A percentile compares a stretch with the other conserved stretches of the same genome.
These are phyloP conservation scores for Polyporus tsugae DNA, from an alignment of 1,284 basidiomycete genomes.

Conservation along the genomic window DNA sequence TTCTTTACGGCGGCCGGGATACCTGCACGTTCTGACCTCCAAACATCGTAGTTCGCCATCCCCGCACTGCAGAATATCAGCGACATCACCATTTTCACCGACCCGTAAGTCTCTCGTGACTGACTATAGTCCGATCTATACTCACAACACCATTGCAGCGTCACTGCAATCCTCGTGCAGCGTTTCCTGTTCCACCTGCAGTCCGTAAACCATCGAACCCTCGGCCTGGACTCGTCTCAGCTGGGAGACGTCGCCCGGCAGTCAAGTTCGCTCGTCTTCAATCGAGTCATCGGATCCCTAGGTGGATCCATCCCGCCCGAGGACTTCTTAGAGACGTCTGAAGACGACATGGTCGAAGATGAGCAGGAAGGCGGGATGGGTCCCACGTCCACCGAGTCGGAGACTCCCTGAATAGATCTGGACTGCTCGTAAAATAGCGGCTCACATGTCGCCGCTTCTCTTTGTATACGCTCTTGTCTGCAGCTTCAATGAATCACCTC, in stretches of 20 bases:
- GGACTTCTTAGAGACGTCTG: not conserved
- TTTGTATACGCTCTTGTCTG: no score
- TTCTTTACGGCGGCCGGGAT: no score
- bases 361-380: no score
- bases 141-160: not conserved
- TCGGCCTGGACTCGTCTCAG: not conserved
- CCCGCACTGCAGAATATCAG: not conserved
- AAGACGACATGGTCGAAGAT: no score
- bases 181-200: slow-evolving; percentile 24
- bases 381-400: no score
- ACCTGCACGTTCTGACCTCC: no score
- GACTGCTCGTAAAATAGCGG: no score
- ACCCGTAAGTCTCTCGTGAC: slow-evolving; percentile 4
- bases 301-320: not conserved
- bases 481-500: no score
- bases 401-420: no score
- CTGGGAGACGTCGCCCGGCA: not conserved
- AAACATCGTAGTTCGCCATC: not conserved
- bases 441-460: no score
- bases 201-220: not conserved
- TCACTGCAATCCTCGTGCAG: slow-evolving; percentile 19
- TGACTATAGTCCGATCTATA: no score
- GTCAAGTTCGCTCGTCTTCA: slow-evolving; percentile 1
- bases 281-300: slow-evolving; percentile 1
- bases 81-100: slow-evolving; percentile 8